phyloP scores from a whole-genome alignment of 345 rosid species.

The Eucalyptus marginata region DNA sequence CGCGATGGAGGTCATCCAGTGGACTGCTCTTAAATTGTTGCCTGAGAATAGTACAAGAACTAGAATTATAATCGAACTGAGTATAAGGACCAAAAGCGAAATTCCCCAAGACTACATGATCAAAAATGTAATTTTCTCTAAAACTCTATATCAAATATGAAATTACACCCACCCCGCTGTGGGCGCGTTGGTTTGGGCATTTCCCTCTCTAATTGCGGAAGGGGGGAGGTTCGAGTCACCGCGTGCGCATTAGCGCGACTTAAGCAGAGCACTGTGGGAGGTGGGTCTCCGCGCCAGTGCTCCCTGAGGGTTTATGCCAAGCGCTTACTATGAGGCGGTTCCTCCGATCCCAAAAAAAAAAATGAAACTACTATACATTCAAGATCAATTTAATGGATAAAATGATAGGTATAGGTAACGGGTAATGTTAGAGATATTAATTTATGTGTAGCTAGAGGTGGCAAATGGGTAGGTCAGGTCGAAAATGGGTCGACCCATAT shows the following conservation, averaged over 20 bases:
- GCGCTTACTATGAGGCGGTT: too few relatives aligned
- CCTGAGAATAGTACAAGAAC: background rate
- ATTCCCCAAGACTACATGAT: background rate
- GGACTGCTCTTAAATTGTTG: slow-evolving; percentile 35
- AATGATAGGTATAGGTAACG: background rate
- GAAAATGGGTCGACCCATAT: too few relatives aligned
- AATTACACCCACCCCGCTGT: background rate
- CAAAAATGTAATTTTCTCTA: background rate
- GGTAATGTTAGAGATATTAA: background rate
- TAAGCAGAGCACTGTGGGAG: too few relatives aligned
- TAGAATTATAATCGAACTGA: background rate
- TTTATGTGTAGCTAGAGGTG: background rate
- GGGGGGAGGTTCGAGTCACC: too few relatives aligned
- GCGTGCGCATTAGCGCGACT: too few relatives aligned
- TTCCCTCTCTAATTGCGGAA: too few relatives aligned
- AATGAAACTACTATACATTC: background rate
- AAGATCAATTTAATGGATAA: background rate
- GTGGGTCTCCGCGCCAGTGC: too few relatives aligned
- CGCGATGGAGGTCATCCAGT: slow-evolving; percentile 80
- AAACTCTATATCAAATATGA: background rate
- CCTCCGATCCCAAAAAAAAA: too few relatives aligned
- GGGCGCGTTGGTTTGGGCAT: too few relatives aligned
- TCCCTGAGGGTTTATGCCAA: too few relatives aligned
- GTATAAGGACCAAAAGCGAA: background rate
- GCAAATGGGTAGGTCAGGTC: too few relatives aligned